These are phyloP conservation scores for Tetragonia tetragonoides DNA, from an alignment of 148 eudicot species.

Conservation along the genomic window DNA sequence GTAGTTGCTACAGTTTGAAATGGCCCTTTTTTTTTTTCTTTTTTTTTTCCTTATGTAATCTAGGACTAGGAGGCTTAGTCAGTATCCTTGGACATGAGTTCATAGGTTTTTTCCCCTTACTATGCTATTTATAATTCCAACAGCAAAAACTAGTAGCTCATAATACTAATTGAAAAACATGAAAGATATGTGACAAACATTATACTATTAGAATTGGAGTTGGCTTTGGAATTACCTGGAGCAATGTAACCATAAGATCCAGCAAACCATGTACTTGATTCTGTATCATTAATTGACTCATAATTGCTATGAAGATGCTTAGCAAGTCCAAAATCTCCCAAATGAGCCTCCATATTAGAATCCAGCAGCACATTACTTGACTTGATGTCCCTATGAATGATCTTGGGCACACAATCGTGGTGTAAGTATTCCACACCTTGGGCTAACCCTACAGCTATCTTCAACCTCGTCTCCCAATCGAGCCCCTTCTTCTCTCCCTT, in stretches of 20 bases:
- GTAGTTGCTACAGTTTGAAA: not conserved
- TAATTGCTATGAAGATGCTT: constrained; percentile 49
- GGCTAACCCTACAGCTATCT: constrained; percentile 86
- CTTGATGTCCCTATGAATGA: constrained; percentile 90
- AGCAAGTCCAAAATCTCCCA: constrained; percentile 97
- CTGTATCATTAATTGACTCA: constrained; percentile 62
- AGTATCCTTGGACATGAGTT: too few species aligned
- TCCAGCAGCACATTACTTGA: constrained; percentile 83
- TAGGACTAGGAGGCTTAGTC: too few species aligned
- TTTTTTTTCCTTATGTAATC: too few species aligned
- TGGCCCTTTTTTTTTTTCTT: too few species aligned
- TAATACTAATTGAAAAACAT: too few species aligned
- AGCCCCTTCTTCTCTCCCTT: constrained; percentile 53
- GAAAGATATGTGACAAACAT: not conserved
- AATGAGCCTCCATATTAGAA: constrained; percentile 85
- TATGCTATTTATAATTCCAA: too few species aligned
- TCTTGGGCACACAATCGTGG: constrained; percentile 89
- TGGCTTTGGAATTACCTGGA: constrained; percentile 57
- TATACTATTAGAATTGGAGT: not conserved
- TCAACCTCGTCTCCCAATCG: constrained; percentile 76
- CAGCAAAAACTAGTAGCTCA: too few species aligned
- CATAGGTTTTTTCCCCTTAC: too few species aligned
- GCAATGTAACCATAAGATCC: constrained; percentile 98
- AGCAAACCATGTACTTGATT: constrained; percentile 84
- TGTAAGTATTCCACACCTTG: constrained; percentile 96